phyloP scores from a whole-genome alignment of 1,284 basidiomycete genomes.

The Leccinum griseonigrum region DNA sequence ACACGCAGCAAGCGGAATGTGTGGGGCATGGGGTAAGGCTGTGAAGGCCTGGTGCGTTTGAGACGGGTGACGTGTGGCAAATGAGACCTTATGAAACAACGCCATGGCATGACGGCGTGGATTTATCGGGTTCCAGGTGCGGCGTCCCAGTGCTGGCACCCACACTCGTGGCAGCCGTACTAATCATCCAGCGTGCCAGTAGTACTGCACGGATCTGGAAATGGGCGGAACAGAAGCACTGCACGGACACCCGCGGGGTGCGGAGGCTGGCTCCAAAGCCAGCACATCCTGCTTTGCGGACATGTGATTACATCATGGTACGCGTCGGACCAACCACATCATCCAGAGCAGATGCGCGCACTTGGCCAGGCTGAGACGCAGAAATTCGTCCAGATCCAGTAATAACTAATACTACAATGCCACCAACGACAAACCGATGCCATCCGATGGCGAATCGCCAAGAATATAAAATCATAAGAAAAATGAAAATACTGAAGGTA shows the following conservation, averaged over 20 bases:
- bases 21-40: conserved; percentile 32
- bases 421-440: conserved; percentile 32
- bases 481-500: conserved; percentile 16
- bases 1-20: conserved; percentile 20
- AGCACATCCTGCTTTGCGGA: background rate
- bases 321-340: background rate
- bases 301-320: background rate
- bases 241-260: conserved; percentile 15
- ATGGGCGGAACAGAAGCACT: conserved; percentile 12
- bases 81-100: conserved; percentile 2
- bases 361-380: background rate
- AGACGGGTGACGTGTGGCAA: conserved; percentile 9
- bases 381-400: conserved; percentile 12
- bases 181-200: background rate
- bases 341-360: background rate
- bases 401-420: conserved; percentile 24
- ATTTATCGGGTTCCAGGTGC: background rate
- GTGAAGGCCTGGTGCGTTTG: conserved; percentile 3
- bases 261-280: background rate
- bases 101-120: conserved; percentile 7
- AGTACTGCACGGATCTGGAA: conserved; percentile 25
- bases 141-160: background rate
- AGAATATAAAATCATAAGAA: conserved; percentile 34
- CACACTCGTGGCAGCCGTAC: conserved; percentile 7
- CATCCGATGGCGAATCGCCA: conserved; percentile 28